Base-by-base conservation (phyloP, 2,329 filamentous ascomycete species). In the Aspergillus sojae region DNA sequence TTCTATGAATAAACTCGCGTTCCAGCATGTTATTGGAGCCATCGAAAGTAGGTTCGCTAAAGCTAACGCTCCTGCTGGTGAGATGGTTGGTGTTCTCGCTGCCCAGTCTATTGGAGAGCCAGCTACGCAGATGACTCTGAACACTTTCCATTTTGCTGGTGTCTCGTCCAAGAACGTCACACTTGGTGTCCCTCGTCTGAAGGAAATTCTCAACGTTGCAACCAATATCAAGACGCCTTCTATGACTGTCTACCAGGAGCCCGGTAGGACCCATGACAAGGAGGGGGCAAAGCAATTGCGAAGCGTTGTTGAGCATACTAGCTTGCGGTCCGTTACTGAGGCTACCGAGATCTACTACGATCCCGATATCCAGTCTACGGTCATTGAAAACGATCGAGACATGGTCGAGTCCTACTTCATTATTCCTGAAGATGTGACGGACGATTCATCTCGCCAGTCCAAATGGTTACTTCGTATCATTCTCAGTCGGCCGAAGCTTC, bases 121-220 rank as follows among this genome's bases (percentile, higher is more conserved):
- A 46, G 96, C 95, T 26, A 99, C 95, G 1, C 95, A 99, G 84
- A 99, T 99, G 95, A 99, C 95, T 1, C 83, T 99, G 65, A 99
- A 99, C 83, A 99, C 95, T 28, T 99, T 99, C 91, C 95, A 99
- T 85, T 99, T 99, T 79, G 94, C 95, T 79, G 95, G 95, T 97
- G 93, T 99, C 65, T 97, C 96, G 43, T 97, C 94, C 28, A 99
- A 99, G 90, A 99, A 99, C 85, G 94, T 99, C 61, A 99, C 95
- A 0, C 89, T 99, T 56, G 95, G 95, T 93, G 95, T 99, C 50
- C 95, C 95, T 50, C 94, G 95, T 89, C 88, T 99, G 57, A 99
- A 99, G 86, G 95, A 99, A 83, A 99, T 99, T 88, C 86, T 99
- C 62, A 99, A 99, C 78, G 89, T 99, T 63, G 95, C 96, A 0